Evolutionary conservation across 1,139 yeast species (phyloP), one percentile per base, ranked within the genome.

Genomic region (Pichia sp.): DNA sequence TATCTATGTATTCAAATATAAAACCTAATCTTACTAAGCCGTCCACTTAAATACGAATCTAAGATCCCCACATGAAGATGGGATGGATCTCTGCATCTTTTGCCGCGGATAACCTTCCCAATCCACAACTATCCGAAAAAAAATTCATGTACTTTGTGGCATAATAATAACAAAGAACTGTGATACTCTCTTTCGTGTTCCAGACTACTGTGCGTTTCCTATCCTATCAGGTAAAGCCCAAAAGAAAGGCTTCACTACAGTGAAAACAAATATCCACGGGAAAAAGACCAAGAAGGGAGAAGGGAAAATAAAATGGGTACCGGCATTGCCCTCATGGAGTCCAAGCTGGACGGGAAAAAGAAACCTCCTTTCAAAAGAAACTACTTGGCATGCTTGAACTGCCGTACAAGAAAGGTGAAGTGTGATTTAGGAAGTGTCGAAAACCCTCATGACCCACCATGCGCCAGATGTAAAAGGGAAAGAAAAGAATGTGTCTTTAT

Each of bases 391-490:
- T 90, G 97, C 65, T 72, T 87, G 52, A 87, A 84, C 69, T 90
- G 97, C 68, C 78, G 96, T 13, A 80, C 84, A 8, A 79, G 95
- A 42, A 90, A 90, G 65, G 89, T 88, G 49, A 84, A 85, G 65
- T 90, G 97, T 72, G 95, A 89, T 64, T 71, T 90, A 60, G 96
- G 96, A 1, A 82, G 85, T 4, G 81, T 84, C 11, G 86, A 84
- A 56, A 77, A 77, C 55, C 96, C 96, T 0, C 76, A 78, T 52
- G 84, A 82, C 8, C 95, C 95, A 6, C 95, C 95, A 19, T 92
- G 98, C 75, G 85, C 83, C 3, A 73, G 97, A 53, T 90, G 97
- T 65, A 77, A 80, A 58, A 75, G 97, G 51, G 96, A 90, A 65
- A 75, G 95, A 23, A 81, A 80, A 63, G 90, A 85, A 62, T 90